Evolutionary conservation across 768 basidiomycete species (phyloP).

Genomic region (Gautieria morchelliformis): DNA sequence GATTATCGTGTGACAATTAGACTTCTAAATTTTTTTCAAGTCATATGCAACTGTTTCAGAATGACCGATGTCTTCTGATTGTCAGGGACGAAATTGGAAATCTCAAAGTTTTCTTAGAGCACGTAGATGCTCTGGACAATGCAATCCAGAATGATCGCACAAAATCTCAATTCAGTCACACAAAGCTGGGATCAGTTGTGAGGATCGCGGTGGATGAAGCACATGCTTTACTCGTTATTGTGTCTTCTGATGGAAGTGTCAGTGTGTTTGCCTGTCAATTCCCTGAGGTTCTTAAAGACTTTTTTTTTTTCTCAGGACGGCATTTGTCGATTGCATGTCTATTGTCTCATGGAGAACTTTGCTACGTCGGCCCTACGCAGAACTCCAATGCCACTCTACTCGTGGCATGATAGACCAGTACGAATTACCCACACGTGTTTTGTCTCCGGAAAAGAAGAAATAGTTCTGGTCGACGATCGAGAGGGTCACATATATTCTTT

Average conservation of each 20-base stretch:
- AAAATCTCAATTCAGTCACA: slow-evolving; percentile 28
- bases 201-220: slow-evolving; percentile 44
- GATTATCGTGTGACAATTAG: no score
- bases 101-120: slow-evolving; percentile 32
- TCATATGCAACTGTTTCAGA: slow-evolving; percentile 31
- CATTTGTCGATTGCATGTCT: slow-evolving; percentile 32
- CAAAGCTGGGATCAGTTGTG: slow-evolving; percentile 37
- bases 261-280: neutral
- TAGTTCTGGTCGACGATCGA: slow-evolving; percentile 37
- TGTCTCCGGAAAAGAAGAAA: slow-evolving; percentile 40
- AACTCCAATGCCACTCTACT: slow-evolving; percentile 27
- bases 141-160: slow-evolving; percentile 18
- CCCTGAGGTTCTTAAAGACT: neutral
- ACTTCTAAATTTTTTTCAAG: slow-evolving; percentile 12
- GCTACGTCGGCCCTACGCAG: slow-evolving; percentile 32
- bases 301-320: neutral
- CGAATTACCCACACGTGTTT: slow-evolving; percentile 32
- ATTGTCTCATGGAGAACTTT: slow-evolving; percentile 37
- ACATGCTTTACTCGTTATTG: slow-evolving; percentile 36
- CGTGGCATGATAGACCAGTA: slow-evolving; percentile 30
- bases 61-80: slow-evolving; percentile 33
- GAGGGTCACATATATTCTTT: slow-evolving; percentile 44
- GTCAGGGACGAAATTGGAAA: slow-evolving; percentile 25
- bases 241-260: slow-evolving; percentile 1
- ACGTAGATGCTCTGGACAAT: slow-evolving; percentile 19